Percentiles rank a stretch among this genome's conserved stretches.
phyloP scores from a whole-genome alignment of 2,329 filamentous ascomycete genomes.

The Fusarium liriodendri region DNA sequence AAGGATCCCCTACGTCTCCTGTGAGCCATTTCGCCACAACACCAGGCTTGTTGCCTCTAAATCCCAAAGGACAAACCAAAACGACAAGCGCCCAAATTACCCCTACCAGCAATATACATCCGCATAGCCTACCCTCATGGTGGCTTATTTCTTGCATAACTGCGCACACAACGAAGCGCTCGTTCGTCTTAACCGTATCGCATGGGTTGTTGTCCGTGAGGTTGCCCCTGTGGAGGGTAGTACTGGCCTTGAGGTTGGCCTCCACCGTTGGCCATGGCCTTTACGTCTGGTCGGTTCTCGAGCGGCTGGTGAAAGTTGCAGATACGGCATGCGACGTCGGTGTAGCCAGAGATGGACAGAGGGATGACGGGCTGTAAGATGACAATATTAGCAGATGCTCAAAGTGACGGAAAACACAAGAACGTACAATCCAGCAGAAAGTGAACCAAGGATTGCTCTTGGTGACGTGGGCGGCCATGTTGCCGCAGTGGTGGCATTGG shows the following conservation, averaged over 20 bases:
- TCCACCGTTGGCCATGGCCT: conserved; percentile 61
- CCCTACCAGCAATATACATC: not conserved
- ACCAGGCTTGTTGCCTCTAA: conserved; percentile 28
- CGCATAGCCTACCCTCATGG: not conserved
- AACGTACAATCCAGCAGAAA: conserved; percentile 77
- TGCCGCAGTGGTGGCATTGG: conserved; percentile 75
- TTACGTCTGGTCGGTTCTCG: conserved; percentile 66
- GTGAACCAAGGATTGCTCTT: conserved; percentile 81
- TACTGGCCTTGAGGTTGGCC: conserved; percentile 47
- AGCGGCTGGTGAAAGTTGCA: conserved; percentile 81
- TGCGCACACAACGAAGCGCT: not conserved
- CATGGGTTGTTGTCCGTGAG: conserved; percentile 45
- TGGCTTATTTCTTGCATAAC: not conserved
- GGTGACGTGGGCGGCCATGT: conserved; percentile 69
- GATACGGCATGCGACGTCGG: conserved; percentile 78
- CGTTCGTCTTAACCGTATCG: conserved; percentile 41
- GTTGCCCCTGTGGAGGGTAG: conserved; percentile 48
- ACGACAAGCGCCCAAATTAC: not conserved
- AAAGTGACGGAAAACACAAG: not conserved
- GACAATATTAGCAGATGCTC: conserved; percentile 24
- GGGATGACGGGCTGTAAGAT: conserved; percentile 72
- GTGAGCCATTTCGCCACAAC: conserved; percentile 28
- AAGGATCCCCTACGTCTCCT: not conserved
- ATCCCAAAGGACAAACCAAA: conserved; percentile 3
- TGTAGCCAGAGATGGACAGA: conserved; percentile 73